Evolutionary conservation across 164 flowering plant genomes (phyloP), one percentile per base, ranked within the genome.

Genomic region (Vitis labrusca): DNA sequence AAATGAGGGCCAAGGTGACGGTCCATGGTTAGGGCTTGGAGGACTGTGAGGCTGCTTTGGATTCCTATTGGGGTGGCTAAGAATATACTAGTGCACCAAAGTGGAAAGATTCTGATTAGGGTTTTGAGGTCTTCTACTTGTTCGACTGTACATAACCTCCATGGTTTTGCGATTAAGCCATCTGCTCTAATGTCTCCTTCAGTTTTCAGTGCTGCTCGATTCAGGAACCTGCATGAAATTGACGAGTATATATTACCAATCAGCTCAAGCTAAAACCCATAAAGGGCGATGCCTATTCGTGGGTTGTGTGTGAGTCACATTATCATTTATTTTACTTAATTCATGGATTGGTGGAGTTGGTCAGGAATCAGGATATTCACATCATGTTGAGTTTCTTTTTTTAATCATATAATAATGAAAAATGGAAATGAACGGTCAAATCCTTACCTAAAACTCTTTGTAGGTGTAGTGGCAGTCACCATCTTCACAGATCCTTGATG

Each of bases 111-210:
- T 69, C 74, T 80, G 19, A 90, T 57, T 2, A 92, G 66, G 44
- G 79, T 61, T 74, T 91, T 91, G 61, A 90, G 76, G 66, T 87
- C 91, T 72, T 90, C 93, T 5, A 90, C 91, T 77, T 90, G 81
- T 73, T 87, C 78, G 3, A 88, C 79, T 15, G 87, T 79, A 68
- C 90, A 85, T 30, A 85, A 76, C 16, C 72, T 84, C 92, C 94
- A 88, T 59, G 85, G 77, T 15, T 77, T 84, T 48, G 78, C 66
- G 0, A 77, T 47, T 9, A 79, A 61, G 17, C 82, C 86, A 32
- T 80, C 77, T 12, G 72, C 49, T 30, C 32, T 15, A 3, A 50
- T 19, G 72, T 87, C 85, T 44, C 80, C 83, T 64, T 76, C 78
- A 1, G 63, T 75, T 70, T 49, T 80, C n/a, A 83, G 67, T 2